Evolutionary conservation across 345 rosid species (phyloP), one percentile per base, ranked within the genome.

Genomic region (Raphanus sativus): DNA sequence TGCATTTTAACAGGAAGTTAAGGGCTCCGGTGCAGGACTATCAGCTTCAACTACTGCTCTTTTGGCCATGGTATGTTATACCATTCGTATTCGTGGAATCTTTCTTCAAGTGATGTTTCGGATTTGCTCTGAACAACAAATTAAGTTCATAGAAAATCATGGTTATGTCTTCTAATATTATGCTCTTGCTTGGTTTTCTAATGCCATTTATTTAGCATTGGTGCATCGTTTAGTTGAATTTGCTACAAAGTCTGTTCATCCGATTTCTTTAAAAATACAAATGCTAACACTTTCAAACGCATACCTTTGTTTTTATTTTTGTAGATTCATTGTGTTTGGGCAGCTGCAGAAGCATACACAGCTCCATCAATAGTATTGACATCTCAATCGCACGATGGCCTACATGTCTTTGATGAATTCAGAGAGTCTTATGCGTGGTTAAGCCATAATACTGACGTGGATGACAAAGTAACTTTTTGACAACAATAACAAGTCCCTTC

Each of bases 311-410:
- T 56, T 55, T 84, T 77, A n/a, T n/a, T n/a, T n/a, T n/a, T 83
- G 81, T 81, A 95, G 98, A 86, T 92, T 71, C 99, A 95, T 86
- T 95, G 93, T 78, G 98, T 95, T 74, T 95, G 99, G 99, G 99
- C 99, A 63, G 98, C 97, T 55, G 99, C 99, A 29, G 98, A 95
- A 89, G 99, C 99, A 74, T 95, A 92, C 87, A 92, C 99, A 61
- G 99, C 98, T 36, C 99, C 99, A 36, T 95, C 99, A 40, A 95
- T 95, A 55, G 99, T 95, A 24, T 82, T 95, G 80, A 95, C 98
- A 67, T 87, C 99, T 62, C 82, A 84, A 33, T 82, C 96, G 0
- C 87, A 70, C 1, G 91, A 91, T 73, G 99, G 99, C 40, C 82
- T 91, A 32, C 99, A 92, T 55, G 99, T 95, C 62, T 95, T 95